These are phyloP conservation scores for Cladosporium phlei DNA, from an alignment of 2,329 filamentous ascomycete species.

Conservation along the genomic window DNA sequence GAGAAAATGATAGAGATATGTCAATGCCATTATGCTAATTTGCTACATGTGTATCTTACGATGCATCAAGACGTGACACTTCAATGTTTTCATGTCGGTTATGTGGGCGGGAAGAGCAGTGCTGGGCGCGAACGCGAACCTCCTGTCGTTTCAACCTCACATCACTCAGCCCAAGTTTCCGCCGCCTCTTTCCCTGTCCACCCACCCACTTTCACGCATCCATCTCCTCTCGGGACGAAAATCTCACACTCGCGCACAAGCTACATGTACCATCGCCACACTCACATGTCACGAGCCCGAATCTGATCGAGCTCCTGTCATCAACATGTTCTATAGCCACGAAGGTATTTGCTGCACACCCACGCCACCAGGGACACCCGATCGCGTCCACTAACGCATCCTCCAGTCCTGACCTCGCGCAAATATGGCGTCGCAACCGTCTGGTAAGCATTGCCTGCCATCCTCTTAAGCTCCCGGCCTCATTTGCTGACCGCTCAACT, in stretches of 20 bases:
- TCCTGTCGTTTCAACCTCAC: not conserved
- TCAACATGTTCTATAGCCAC: constrained; percentile 87
- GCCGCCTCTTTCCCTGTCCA: not conserved
- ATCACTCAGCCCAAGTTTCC: not conserved
- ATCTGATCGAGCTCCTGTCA: not conserved
- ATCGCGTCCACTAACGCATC: constrained; percentile 12
- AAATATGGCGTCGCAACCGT: constrained; percentile 92
- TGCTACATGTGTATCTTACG: not conserved
- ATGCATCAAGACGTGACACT: too few species aligned
- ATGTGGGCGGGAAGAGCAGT: too few species aligned
- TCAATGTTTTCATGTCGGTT: too few species aligned
- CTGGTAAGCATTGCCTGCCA: constrained; percentile 58
- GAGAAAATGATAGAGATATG: constrained; percentile 13
- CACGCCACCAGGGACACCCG: not conserved
- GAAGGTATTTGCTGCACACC: constrained; percentile 60
- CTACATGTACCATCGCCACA: not conserved
- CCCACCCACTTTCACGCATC: not conserved
- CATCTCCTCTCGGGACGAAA: too few species aligned
- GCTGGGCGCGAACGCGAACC: too few species aligned
- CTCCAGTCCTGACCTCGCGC: constrained; percentile 68
- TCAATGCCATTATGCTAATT: constrained; percentile 7
- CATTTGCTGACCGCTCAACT: not conserved
- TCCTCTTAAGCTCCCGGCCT: not conserved
- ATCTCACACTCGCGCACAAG: not conserved
- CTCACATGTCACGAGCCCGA: not conserved